Conservation (phyloP, 2,329 filamentous ascomycete species). For the Fusarium continuum region DNA sequence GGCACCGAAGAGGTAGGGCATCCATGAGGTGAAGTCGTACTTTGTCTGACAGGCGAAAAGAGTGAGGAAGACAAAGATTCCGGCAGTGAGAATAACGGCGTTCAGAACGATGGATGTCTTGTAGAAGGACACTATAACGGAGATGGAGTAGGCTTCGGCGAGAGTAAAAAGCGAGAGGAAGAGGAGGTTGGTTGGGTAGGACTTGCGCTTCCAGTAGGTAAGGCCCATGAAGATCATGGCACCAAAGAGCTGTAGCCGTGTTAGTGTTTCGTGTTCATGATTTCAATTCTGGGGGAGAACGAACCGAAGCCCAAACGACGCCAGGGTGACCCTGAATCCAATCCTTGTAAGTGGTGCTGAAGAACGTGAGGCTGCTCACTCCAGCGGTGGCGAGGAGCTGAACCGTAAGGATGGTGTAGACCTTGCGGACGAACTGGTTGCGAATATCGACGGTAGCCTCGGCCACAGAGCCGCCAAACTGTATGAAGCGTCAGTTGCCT, state of each 20-base stretch:
- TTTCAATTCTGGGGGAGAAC: constrained; percentile 39
- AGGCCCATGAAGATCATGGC: constrained; percentile 85
- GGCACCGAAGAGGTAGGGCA: constrained; percentile 90
- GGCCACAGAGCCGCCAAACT: constrained; percentile 92
- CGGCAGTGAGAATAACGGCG: constrained; percentile 86
- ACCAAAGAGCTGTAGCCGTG: constrained; percentile 69
- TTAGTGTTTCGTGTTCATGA: constrained; percentile 25
- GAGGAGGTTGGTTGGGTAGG: constrained; percentile 91
- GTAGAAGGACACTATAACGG: constrained; percentile 92
- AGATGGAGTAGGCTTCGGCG: constrained; percentile 92
- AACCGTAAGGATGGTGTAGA: constrained; percentile 96
- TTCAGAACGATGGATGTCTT: constrained; percentile 84
- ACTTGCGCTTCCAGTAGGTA: constrained; percentile 96
- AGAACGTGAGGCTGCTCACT: constrained; percentile 86
- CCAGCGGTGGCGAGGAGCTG: constrained; percentile 87
- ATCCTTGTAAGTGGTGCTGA: constrained; percentile 76
- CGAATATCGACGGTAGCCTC: constrained; percentile 95
- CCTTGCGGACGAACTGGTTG: constrained; percentile 96
- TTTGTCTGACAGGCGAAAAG: constrained; percentile 96
- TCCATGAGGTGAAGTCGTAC: constrained; percentile 98
- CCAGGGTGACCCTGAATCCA: constrained; percentile 89
- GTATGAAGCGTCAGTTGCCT: constrained; percentile 23
- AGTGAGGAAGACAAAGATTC: constrained; percentile 81
- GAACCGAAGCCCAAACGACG: constrained; percentile 84
- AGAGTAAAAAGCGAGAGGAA: constrained; percentile 92